Conservation (phyloP, 2,329 filamentous ascomycete genomes). For the Penicillium freii region DNA sequence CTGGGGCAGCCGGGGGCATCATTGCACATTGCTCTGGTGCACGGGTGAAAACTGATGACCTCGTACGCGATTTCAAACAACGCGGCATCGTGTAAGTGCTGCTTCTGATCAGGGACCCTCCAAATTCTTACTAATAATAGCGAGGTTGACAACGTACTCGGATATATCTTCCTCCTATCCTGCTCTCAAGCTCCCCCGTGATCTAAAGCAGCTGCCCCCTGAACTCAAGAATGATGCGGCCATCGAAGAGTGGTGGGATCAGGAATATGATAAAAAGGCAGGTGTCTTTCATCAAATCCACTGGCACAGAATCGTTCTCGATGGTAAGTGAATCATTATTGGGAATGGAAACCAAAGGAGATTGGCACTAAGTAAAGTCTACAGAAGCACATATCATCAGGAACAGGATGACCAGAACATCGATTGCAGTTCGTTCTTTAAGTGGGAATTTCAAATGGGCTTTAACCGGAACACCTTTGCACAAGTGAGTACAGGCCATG, state of each 20-base stretch:
- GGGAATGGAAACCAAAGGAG: background rate
- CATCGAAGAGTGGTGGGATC: background rate
- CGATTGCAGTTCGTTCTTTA: background rate
- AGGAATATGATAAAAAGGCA: background rate
- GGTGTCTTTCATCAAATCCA: background rate
- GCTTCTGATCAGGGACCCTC: background rate
- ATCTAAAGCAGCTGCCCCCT: background rate
- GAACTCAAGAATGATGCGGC: background rate
- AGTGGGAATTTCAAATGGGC: background rate
- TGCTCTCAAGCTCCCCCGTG: background rate
- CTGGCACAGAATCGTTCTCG: background rate
- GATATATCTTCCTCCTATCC: background rate
- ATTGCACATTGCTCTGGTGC: background rate
- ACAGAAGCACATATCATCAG: background rate
- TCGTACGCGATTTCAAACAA: background rate
- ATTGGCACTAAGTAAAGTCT: background rate
- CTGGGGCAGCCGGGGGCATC: fast-evolving
- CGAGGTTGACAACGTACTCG: background rate
- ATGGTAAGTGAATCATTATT: background rate
- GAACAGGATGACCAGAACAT: background rate
- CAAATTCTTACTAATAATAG: fast-evolving
- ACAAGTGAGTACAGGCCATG: background rate
- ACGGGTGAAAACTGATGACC: background rate
- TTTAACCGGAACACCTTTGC: background rate
- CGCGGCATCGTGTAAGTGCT: background rate